phyloP scores from a whole-genome alignment of 1,139 yeast species.

The Scheffersomyces illinoinensis region DNA sequence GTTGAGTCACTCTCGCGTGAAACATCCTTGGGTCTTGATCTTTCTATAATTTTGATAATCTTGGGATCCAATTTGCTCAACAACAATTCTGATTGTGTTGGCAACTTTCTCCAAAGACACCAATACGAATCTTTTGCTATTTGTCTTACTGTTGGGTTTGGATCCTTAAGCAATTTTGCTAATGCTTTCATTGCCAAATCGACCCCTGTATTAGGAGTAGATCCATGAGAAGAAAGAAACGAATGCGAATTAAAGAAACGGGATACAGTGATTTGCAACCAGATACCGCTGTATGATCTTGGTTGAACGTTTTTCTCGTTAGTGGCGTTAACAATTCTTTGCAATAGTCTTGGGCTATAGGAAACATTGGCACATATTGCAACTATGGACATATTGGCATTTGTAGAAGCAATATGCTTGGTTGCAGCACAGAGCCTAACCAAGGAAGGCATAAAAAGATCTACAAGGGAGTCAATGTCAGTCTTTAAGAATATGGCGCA shows the following conservation, averaged over 20 bases:
- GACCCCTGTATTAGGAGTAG: conserved; percentile 33
- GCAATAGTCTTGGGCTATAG: conserved; percentile 53
- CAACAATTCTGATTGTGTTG: conserved; percentile 54
- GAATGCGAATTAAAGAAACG: conserved; percentile 29
- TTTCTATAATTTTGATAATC: conserved; percentile 38
- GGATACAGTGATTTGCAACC: conserved; percentile 66
- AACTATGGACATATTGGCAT: conserved; percentile 69
- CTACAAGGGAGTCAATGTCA: conserved; percentile 61
- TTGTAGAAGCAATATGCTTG: conserved; percentile 74
- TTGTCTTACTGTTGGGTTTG: conserved; percentile 79
- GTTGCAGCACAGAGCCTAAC: conserved; percentile 71
- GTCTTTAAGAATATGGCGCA: conserved; percentile 50
- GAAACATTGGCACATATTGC: conserved; percentile 60
- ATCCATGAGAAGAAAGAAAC: conserved; percentile 39
- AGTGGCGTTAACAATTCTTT: conserved; percentile 52
- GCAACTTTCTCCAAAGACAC: conserved; percentile 53
- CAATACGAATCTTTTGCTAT: conserved; percentile 74
- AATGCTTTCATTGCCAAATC: conserved; percentile 56
- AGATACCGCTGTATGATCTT: conserved; percentile 64
- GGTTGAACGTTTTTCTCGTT: conserved; percentile 73
- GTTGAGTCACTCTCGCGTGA: conserved; percentile 4
- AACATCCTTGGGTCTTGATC: conserved; percentile 46
- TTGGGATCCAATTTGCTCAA: conserved; percentile 46
- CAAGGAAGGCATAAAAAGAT: conserved; percentile 57
- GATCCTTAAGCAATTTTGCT: conserved; percentile 67